phyloP scores from a whole-genome alignment of 805 yeast genomes.

The Candida sonorensis region DNA sequence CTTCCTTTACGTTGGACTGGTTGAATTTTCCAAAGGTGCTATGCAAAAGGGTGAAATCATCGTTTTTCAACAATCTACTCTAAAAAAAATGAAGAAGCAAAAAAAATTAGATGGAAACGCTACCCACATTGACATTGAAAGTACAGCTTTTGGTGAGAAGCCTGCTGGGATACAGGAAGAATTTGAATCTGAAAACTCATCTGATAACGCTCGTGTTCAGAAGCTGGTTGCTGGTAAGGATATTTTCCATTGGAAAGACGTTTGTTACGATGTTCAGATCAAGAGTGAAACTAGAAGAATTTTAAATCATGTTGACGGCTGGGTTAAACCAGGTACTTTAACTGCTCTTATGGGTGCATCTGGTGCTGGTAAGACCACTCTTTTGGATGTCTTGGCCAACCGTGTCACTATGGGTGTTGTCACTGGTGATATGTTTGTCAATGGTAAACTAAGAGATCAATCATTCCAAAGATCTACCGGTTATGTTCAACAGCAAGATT shows the following conservation, averaged over 20 bases:
- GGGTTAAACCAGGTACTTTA: slow-evolving; percentile 78
- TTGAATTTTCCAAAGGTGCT: slow-evolving; percentile 56
- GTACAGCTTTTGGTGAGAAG: slow-evolving; percentile 17
- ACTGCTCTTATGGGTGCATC: slow-evolving; percentile 68
- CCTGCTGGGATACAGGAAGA: slow-evolving; percentile 11
- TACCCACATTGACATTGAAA: slow-evolving; percentile 23
- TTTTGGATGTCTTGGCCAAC: slow-evolving; percentile 46
- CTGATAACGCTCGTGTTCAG: slow-evolving; percentile 22
- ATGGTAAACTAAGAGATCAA: slow-evolving; percentile 40
- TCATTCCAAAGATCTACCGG: slow-evolving; percentile 51
- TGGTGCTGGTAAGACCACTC: slow-evolving; percentile 57
- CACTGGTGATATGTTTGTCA: slow-evolving; percentile 52
- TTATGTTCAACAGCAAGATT: slow-evolving; percentile 52
- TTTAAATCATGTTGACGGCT: slow-evolving; percentile 63
- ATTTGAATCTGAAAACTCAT: slow-evolving; percentile 20
- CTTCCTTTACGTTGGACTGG: slow-evolving; percentile 41
- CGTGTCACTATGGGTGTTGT: slow-evolving; percentile 50
- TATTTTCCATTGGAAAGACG: slow-evolving; percentile 73
- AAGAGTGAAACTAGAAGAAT: slow-evolving; percentile 55
- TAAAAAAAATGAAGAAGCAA: slow-evolving; percentile 40
- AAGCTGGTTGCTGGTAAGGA: slow-evolving; percentile 31
- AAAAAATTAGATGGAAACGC: slow-evolving; percentile 12
- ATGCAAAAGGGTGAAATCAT: slow-evolving; percentile 67
- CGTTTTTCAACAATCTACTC: slow-evolving; percentile 46
- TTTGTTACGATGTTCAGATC: slow-evolving; percentile 62